These are phyloP conservation scores for Rhizoclosmatium sp. DNA, from an alignment of 192 early-diverging fungal species.

Conservation along the genomic window DNA sequence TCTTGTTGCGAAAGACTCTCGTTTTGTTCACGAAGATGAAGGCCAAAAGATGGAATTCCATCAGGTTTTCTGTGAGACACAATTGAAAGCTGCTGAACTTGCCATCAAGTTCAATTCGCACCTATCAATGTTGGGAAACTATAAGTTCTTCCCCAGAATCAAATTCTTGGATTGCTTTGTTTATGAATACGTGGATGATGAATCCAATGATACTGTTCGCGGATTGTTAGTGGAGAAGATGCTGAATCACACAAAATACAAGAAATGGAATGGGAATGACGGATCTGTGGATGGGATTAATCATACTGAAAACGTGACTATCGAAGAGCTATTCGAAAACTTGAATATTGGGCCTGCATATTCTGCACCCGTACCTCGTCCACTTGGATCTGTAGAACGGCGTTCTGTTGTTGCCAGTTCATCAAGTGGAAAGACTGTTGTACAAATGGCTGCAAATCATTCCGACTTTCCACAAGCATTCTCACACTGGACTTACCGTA, in stretches of 20 bases:
- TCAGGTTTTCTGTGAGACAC: conserved; percentile 12
- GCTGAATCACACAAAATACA: conserved; percentile 15
- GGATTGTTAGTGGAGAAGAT: conserved; percentile 4
- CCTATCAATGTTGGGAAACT: not conserved
- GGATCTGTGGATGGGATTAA: not conserved
- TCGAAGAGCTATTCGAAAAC: conserved; percentile 13
- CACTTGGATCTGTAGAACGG: not conserved
- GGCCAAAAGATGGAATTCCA: not conserved
- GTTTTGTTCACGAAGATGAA: conserved; percentile 1
- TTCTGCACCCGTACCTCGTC: not conserved
- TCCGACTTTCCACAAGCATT: conserved; percentile 6
- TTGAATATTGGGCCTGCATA: not conserved
- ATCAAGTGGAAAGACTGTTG: not conserved
- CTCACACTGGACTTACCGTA: conserved; percentile 9
- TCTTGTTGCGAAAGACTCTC: not conserved
- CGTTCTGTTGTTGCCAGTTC: not conserved
- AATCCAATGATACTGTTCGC: not conserved
- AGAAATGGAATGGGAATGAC: conserved; percentile 18
- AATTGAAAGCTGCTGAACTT: conserved; percentile 4
- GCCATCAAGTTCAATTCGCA: not conserved
- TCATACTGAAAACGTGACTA: not conserved
- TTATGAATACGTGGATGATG: not conserved
- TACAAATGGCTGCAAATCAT: not conserved
- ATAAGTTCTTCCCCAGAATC: not conserved
- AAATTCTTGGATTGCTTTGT: conserved; percentile 6